These are phyloP conservation scores for Eutrema salsugineum DNA, from an alignment of 441 rosid genomes.

Conservation along the genomic window DNA sequence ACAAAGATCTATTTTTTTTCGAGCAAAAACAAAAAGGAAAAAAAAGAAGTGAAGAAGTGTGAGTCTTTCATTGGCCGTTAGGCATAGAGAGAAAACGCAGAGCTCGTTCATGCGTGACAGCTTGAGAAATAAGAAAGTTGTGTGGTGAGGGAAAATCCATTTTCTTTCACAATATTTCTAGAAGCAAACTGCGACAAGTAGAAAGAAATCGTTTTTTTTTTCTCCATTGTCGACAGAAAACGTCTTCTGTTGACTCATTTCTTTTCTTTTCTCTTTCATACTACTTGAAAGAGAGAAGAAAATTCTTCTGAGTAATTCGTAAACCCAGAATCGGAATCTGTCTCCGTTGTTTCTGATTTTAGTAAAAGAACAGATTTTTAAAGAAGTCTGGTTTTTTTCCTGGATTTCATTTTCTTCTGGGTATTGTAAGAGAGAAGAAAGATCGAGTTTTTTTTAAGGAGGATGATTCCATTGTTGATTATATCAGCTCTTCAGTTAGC, in stretches of 20 bases:
- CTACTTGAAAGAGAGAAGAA: not conserved
- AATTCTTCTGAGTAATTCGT: not conserved
- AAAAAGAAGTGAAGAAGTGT: not conserved
- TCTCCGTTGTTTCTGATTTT: not conserved
- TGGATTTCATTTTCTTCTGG: not conserved
- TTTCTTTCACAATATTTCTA: constrained; percentile 14
- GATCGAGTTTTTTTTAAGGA: not conserved
- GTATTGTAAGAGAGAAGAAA: constrained; percentile 2
- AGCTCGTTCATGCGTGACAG: not conserved
- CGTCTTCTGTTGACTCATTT: constrained; percentile 2
- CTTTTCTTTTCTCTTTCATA: not conserved
- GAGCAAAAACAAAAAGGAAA: not conserved
- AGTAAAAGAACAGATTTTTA: constrained; percentile 5
- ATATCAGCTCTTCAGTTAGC: constrained; percentile 56
- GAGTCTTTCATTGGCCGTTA: constrained; percentile 26
- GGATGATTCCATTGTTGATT: constrained; percentile 68
- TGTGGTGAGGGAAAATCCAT: constrained; percentile 20
- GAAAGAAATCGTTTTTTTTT: not conserved
- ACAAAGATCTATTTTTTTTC: not conserved
- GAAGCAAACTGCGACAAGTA: constrained; percentile 1
- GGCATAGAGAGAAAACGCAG: not conserved
- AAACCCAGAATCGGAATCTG: not conserved
- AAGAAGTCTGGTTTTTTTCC: not conserved
- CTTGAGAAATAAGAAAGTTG: constrained; percentile 35
- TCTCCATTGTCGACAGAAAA: not conserved